phyloP scores from a whole-genome alignment of 2,329 filamentous ascomycete species.

The Colletotrichum tropicale region DNA sequence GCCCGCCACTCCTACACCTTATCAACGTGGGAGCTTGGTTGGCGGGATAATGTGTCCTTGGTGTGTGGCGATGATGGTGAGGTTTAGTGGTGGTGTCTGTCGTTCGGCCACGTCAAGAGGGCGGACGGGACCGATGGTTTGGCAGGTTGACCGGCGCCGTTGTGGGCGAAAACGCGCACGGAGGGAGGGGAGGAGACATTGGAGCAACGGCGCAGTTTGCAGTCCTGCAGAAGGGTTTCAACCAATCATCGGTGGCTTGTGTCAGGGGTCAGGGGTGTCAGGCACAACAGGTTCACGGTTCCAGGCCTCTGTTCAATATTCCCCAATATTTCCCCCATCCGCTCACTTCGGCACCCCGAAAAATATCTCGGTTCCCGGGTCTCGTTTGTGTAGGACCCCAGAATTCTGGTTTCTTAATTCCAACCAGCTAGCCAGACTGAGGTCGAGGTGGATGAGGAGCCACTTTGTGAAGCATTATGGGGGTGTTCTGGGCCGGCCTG shows the following conservation, averaged over 20 bases:
- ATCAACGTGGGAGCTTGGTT: neutral
- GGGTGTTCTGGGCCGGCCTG: neutral
- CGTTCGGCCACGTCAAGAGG: neutral
- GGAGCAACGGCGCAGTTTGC: neutral
- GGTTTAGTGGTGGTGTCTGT: neutral
- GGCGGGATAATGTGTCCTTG: neutral
- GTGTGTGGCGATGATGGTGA: neutral
- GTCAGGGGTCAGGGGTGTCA: neutral
- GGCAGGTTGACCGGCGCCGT: neutral
- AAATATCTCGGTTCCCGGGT: neutral
- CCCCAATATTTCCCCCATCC: neutral
- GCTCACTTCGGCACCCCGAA: conserved; percentile 1
- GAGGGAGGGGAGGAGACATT: neutral
- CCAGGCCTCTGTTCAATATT: neutral
- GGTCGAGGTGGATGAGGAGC: neutral
- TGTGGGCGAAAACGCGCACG: neutral
- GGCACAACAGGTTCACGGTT: neutral
- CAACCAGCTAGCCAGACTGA: neutral
- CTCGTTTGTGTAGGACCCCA: neutral
- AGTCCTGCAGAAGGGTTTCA: neutral
- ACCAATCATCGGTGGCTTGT: neutral
- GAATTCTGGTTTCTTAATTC: neutral
- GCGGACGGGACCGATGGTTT: neutral
- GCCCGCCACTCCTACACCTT: neutral
- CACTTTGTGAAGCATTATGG: neutral